Evolutionary conservation across 2,329 filamentous ascomycete species (phyloP).

Genomic region (Arachnopeziza araneosa): DNA sequence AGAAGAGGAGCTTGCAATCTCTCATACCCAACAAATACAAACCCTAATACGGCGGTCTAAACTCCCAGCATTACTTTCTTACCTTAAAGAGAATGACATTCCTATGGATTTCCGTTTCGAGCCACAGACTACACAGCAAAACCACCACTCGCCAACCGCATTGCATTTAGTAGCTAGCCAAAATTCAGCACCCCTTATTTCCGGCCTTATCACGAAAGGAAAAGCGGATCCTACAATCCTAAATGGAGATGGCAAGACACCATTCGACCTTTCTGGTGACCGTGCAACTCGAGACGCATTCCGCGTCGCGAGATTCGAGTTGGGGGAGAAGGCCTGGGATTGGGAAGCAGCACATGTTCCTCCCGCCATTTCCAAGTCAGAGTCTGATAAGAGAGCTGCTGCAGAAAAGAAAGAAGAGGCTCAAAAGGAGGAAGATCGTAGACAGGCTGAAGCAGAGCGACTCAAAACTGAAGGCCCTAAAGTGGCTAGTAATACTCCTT

Average conservation of each 20-base stretch:
- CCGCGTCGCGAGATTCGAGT: conserved; percentile 74
- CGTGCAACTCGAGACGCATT: conserved; percentile 85
- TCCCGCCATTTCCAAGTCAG: conserved; percentile 59
- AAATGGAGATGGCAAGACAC: conserved; percentile 73
- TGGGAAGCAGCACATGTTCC: conserved; percentile 77
- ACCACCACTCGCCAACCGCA: conserved; percentile 72
- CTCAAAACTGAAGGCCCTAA: conserved; percentile 59
- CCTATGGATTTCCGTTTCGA: conserved; percentile 69
- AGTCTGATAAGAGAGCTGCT: conserved; percentile 64
- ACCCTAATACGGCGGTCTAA: conserved; percentile 86
- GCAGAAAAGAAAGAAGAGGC: conserved; percentile 65
- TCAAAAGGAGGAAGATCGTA: conserved; percentile 62
- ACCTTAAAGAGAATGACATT: conserved; percentile 71
- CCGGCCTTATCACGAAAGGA: conserved; percentile 69
- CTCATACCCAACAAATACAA: conserved; percentile 87
- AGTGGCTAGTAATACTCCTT: conserved; percentile 37
- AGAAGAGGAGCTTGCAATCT: conserved; percentile 72
- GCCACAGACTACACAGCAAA: conserved; percentile 58
- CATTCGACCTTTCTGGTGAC: conserved; percentile 85
- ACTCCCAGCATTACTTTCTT: conserved; percentile 77
- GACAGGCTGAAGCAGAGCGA: conserved; percentile 69
- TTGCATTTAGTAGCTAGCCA: conserved; percentile 82
- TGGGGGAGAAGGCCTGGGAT: conserved; percentile 71
- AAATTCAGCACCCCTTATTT: conserved; percentile 71
- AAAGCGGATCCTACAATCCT: conserved; percentile 65